These are phyloP conservation scores for Wilcoxina mikolae DNA, from an alignment of 495 filamentous ascomycete species.

Conservation along the genomic window DNA sequence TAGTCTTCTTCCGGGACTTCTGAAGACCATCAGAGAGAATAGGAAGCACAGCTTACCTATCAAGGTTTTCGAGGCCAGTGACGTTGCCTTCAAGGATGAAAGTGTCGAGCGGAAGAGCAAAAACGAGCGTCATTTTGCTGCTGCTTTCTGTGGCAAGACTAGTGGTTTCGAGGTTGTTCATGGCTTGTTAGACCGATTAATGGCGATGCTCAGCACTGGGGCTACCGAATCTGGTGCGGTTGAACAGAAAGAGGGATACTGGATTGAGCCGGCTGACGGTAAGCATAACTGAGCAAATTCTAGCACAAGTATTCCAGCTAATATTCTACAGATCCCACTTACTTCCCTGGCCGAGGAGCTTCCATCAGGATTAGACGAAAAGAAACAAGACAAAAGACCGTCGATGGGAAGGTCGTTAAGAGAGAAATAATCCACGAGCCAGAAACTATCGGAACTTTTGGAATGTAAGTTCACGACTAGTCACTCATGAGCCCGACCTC, in stretches of 20 bases:
- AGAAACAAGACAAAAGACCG: not conserved
- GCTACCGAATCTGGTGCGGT: constrained; percentile 45
- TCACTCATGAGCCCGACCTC: not conserved
- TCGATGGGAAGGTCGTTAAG: not conserved
- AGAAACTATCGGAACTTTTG: constrained; percentile 67
- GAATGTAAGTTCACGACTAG: constrained; percentile 39
- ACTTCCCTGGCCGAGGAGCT: constrained; percentile 80
- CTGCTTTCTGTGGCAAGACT: constrained; percentile 89
- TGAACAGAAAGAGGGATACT: constrained; percentile 57
- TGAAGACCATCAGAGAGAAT: constrained; percentile 95
- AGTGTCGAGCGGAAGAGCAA: constrained; percentile 62
- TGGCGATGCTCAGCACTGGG: constrained; percentile 76
- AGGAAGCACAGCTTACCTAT: constrained; percentile 78
- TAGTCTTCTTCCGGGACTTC: constrained; percentile 67
- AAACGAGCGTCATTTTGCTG: constrained; percentile 89
- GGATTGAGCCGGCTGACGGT: constrained; percentile 82
- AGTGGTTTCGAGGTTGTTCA: constrained; percentile 94
- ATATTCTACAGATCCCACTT: constrained; percentile 52
- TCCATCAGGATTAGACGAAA: constrained; percentile 38
- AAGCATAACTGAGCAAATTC: constrained; percentile 17
- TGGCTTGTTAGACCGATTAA: constrained; percentile 77
- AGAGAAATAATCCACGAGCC: constrained; percentile 39
- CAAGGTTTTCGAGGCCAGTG: constrained; percentile 82
- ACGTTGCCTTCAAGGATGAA: constrained; percentile 79
- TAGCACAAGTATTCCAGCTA: constrained; percentile 1